Percentiles rank a stretch among this genome's conserved stretches.
These are phyloP conservation scores for Monilinia vaccinii-corymbosi DNA, from an alignment of 2,329 filamentous ascomycete species.

Conservation along the genomic window DNA sequence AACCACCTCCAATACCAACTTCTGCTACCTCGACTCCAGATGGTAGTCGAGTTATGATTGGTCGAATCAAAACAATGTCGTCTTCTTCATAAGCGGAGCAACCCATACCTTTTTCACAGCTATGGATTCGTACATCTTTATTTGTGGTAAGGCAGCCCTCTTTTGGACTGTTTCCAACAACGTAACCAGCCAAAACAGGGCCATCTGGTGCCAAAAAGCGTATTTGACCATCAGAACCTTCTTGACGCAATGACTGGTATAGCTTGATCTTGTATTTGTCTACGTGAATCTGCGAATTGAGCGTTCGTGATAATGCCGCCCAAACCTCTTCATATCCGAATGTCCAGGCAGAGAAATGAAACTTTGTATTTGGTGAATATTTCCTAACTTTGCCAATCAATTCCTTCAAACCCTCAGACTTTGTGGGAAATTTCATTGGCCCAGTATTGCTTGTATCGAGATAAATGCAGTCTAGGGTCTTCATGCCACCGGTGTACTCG, in stretches of 20 bases:
- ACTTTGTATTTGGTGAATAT: constrained; percentile 67
- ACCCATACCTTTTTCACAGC: constrained; percentile 66
- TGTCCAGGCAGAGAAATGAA: constrained; percentile 84
- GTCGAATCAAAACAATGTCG: constrained; percentile 65
- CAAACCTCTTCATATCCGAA: constrained; percentile 92
- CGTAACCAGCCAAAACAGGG: constrained; percentile 61
- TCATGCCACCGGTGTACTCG: constrained; percentile 60
- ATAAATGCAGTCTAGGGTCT: constrained; percentile 70
- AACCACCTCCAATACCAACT: constrained; percentile 68
- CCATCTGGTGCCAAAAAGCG: constrained; percentile 45
- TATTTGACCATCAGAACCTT: constrained; percentile 31
- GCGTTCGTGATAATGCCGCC: constrained; percentile 64
- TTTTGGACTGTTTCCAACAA: constrained; percentile 61
- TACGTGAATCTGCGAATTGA: constrained; percentile 67
- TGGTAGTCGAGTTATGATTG: constrained; percentile 58
- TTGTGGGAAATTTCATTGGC: constrained; percentile 42
- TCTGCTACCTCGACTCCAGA: constrained; percentile 60
- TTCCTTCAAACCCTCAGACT: constrained; percentile 68
- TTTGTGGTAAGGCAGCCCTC: constrained; percentile 63
- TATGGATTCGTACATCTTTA: constrained; percentile 61
- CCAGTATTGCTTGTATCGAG: constrained; percentile 72
- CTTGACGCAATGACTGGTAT: constrained; percentile 52
- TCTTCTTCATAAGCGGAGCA: constrained; percentile 40
- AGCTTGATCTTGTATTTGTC: constrained; percentile 71
- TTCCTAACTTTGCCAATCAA: constrained; percentile 56